Evolutionary conservation across 192 early-diverging fungal species (phyloP).

Genomic region (Chytriomyces confervae): DNA sequence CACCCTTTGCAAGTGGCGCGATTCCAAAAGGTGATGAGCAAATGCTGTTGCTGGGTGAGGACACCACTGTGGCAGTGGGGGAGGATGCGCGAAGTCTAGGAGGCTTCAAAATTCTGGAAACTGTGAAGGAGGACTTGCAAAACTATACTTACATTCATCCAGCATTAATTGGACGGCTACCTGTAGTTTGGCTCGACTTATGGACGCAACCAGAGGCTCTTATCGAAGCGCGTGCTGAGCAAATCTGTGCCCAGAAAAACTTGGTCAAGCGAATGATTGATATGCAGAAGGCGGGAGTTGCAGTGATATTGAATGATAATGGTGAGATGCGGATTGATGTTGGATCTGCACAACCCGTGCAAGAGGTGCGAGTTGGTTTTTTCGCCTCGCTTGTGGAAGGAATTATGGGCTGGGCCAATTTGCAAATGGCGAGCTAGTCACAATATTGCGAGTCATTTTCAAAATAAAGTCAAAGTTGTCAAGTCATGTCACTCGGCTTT

Average conservation of each 20-base stretch:
- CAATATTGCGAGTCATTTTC: no score
- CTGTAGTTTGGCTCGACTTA: constrained; percentile 50
- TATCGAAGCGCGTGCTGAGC: constrained; percentile 44
- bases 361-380: background rate
- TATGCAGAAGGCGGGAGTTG: constrained; percentile 40
- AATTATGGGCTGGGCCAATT: constrained; percentile 20
- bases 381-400: constrained; percentile 20
- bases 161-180: constrained; percentile 57
- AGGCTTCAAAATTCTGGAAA: constrained; percentile 17
- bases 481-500: no score
- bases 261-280: constrained; percentile 43
- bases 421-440: background rate
- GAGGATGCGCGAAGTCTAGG: background rate
- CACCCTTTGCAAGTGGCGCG: constrained; percentile 45
- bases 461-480: no score
- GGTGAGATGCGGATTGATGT: constrained; percentile 12
- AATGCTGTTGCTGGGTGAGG: constrained; percentile 3
- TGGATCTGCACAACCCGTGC: background rate
- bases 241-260: constrained; percentile 34
- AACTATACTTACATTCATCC: constrained; percentile 59
- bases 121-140: constrained; percentile 47
- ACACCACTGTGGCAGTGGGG: background rate
- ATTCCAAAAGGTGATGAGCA: constrained; percentile 53
- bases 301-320: constrained; percentile 5
- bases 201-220: constrained; percentile 39